phyloP scores from a whole-genome alignment of 148 eudicot genomes.

The Cornus controversa region DNA sequence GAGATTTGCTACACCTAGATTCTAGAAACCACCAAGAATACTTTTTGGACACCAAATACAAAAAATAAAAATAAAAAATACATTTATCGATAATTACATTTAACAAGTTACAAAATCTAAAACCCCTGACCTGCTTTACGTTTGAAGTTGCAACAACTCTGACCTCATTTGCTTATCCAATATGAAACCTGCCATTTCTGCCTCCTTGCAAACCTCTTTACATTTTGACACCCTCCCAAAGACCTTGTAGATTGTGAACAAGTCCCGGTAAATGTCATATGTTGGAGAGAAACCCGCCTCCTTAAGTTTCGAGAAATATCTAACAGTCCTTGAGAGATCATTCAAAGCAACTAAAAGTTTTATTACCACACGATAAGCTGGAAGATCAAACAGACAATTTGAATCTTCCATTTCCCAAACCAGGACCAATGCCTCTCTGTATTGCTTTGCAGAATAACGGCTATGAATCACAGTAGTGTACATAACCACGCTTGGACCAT shows the following conservation, averaged over 20 bases:
- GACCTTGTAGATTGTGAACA: slow-evolving; percentile 51
- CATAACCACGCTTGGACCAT: slow-evolving; percentile 66
- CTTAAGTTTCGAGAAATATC: slow-evolving; percentile 74
- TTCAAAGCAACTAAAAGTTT: slow-evolving; percentile 73
- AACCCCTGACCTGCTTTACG: slow-evolving; percentile 24
- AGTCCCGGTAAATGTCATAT: slow-evolving; percentile 62
- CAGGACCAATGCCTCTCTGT: slow-evolving; percentile 72
- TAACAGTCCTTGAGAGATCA: slow-evolving; percentile 74
- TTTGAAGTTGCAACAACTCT: slow-evolving; percentile 48
- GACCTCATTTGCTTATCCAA: slow-evolving; percentile 53
- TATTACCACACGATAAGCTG: slow-evolving; percentile 76
- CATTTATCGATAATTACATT: neutral
- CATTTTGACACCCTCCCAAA: slow-evolving; percentile 80
- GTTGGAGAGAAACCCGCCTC: slow-evolving; percentile 82
- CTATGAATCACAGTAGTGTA: slow-evolving; percentile 79
- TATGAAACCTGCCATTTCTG: slow-evolving; percentile 65
- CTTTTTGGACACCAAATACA: neutral
- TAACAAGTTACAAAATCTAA: slow-evolving; percentile 4
- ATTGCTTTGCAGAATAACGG: slow-evolving; percentile 44
- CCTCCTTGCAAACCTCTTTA: slow-evolving; percentile 75
- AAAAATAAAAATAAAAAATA: neutral
- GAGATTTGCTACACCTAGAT: neutral
- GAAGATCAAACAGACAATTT: slow-evolving; percentile 64
- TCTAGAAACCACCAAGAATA: neutral
- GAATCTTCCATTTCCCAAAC: slow-evolving; percentile 95